These are phyloP conservation scores for Claviceps sp. DNA, from an alignment of 2,329 filamentous ascomycete species.

Conservation along the genomic window DNA sequence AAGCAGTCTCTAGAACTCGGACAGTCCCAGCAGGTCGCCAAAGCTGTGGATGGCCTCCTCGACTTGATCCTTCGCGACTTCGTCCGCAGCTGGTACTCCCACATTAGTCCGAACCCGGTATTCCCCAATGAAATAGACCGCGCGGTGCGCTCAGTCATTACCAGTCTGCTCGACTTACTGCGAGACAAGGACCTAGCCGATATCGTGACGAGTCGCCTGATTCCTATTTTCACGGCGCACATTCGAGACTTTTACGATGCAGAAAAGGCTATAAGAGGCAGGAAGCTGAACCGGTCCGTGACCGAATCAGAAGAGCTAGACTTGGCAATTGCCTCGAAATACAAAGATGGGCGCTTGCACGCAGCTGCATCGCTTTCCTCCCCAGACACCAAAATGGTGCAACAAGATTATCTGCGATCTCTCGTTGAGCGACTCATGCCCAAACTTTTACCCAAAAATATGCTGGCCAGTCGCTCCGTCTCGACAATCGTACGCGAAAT, in stretches of 20 bases:
- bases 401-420: slow-evolving; percentile 78
- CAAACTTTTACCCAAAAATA: slow-evolving; percentile 55
- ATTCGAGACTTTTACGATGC: slow-evolving; percentile 85
- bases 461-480: slow-evolving; percentile 70
- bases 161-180: slow-evolving; percentile 57
- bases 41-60: slow-evolving; percentile 66
- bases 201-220: slow-evolving; percentile 63
- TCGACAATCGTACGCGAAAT: slow-evolving; percentile 75
- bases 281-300: slow-evolving; percentile 74
- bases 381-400: slow-evolving; percentile 68
- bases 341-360: slow-evolving; percentile 77
- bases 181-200: slow-evolving; percentile 71
- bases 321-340: slow-evolving; percentile 89
- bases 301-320: slow-evolving; percentile 96
- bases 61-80: slow-evolving; percentile 70
- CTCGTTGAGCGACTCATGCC: slow-evolving; percentile 62
- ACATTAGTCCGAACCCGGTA: slow-evolving; percentile 66
- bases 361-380: slow-evolving; percentile 71
- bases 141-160: slow-evolving; percentile 59
- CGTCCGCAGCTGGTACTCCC: slow-evolving; percentile 74
- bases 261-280: slow-evolving; percentile 73
- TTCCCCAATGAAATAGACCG: slow-evolving; percentile 83
- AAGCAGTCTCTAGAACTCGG: slow-evolving; percentile 54
- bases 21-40: slow-evolving; percentile 63
- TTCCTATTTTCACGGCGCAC: slow-evolving; percentile 80